Percentiles rank a stretch among this genome's conserved stretches.
Conservation (phyloP, 805 yeast genomes). For the Candida nemodendra region DNA sequence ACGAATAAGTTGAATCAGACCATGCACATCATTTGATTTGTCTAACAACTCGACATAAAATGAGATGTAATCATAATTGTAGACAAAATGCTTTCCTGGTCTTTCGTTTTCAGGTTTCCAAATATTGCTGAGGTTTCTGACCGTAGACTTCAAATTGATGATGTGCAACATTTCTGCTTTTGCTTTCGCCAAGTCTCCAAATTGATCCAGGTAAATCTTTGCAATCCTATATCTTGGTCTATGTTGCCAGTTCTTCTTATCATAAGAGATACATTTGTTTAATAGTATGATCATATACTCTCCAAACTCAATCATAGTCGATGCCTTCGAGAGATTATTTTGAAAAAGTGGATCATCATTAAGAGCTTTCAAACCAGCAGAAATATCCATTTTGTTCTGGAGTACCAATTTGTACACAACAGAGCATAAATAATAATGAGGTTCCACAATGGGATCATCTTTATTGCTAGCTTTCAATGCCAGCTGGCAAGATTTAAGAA, state of each 20-base stretch:
- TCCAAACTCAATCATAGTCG: conserved; percentile 34
- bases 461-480: conserved; percentile 39
- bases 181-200: conserved; percentile 53
- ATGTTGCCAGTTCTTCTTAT: conserved; percentile 91
- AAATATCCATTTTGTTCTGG: conserved; percentile 32
- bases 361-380: conserved; percentile 41
- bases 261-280: conserved; percentile 49
- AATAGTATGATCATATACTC: conserved; percentile 45
- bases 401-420: conserved; percentile 55
- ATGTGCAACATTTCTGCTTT: conserved; percentile 60
- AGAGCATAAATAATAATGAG: conserved; percentile 68
- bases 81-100: conserved; percentile 89
- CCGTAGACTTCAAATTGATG: conserved; percentile 62
- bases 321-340: conserved; percentile 7
- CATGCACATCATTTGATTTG: conserved; percentile 52
- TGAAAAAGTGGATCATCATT: conserved; percentile 35
- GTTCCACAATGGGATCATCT: conserved; percentile 67
- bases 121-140: conserved; percentile 72
- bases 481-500: conserved; percentile 44
- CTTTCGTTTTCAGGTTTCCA: conserved; percentile 94
- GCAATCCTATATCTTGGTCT: conserved; percentile 76
- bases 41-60: conserved; percentile 60
- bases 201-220: conserved; percentile 52
- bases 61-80: conserved; percentile 64
- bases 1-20: conserved; percentile 59